Conservation (phyloP, 1,139 yeast species). For the Geotrichum histeridarum region DNA sequence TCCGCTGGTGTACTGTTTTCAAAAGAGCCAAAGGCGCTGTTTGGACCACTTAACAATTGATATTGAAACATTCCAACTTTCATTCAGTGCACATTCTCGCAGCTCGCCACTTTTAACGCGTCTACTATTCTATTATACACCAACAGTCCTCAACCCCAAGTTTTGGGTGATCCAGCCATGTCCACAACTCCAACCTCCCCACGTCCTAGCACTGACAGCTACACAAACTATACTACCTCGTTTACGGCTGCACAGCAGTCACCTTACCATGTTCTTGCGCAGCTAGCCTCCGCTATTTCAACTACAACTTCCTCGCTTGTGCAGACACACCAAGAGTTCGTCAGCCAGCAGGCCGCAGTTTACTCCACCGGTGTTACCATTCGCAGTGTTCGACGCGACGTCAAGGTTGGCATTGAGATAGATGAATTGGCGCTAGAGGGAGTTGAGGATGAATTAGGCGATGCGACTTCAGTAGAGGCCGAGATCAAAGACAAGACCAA, state of each 20-base stretch:
- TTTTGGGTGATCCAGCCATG: neutral
- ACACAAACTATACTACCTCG: neutral
- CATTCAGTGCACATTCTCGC: too few relatives aligned
- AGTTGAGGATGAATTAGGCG: neutral
- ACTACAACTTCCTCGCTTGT: neutral
- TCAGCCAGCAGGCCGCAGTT: conserved; percentile 16
- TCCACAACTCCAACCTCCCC: neutral
- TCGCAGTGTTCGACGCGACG: conserved; percentile 15
- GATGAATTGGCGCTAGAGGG: conserved; percentile 10
- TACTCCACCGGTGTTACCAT: conserved; percentile 19
- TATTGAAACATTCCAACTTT: too few relatives aligned
- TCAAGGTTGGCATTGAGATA: conserved; percentile 18
- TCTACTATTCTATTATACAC: too few relatives aligned
- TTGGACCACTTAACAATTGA: too few relatives aligned
- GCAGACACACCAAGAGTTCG: conserved; percentile 18
- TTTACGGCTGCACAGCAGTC: conserved; percentile 1
- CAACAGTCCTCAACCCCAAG: too few relatives aligned
- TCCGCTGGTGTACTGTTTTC: too few relatives aligned
- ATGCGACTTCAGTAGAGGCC: neutral
- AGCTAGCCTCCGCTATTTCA: conserved; percentile 7
- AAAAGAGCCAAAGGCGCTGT: too few relatives aligned
- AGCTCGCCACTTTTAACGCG: too few relatives aligned
- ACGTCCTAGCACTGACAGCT: neutral
- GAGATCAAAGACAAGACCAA: neutral
- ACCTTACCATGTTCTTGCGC: conserved; percentile 13